Evolutionary conservation across 345 rosid genomes (phyloP), one percentile per base, ranked within the genome.

Genomic region (Anastatica hierochuntica): DNA sequence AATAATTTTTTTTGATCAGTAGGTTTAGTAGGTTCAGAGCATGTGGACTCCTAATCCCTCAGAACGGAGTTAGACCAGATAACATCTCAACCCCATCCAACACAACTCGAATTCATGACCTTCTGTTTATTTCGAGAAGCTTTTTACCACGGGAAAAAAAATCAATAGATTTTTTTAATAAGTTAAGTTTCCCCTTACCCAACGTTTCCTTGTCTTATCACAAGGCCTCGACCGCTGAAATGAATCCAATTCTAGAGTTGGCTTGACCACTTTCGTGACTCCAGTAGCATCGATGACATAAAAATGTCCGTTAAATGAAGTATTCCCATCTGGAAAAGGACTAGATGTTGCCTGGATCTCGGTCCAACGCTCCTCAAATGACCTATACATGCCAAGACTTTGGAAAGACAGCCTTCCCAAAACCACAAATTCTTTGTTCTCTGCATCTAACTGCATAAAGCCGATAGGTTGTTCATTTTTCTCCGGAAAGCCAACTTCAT

Each of bases 301-400:
- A 19, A 63, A 55, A 33, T 36, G 36, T 2, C 62, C 54, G 11
- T 63, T 38, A 56, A 38, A 55, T 1, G 49, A 49, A 21, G 29
- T 40, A 5, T 26, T 37, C n/a, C 24, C 37, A 37, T 36, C 68
- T 8, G 33, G 1, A 11, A 38, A 35, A 1, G 34, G 4, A 1
- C 12, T 10, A 2, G 39, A 31, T 14, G 31, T 6, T 26, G 18
- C 42, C 9, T 55, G 37, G 2, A 63, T 45, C 14, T 43, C 39
- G 17, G 60, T 63, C 68, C 68, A 63, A 27, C 33, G 10, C 9
- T 24, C 23, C 8, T 54, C 55, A 4, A 45, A 19, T 34, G 68
- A 63, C 9, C 11, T 53, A 39, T 34, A 63, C 38, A 63, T 23
- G 9, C 19, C 46, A 0, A 46, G 39, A 14, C 40, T 19, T 20